A percentile compares a stretch with the other conserved stretches of the same genome.
Evolutionary conservation across 2,329 filamentous ascomycete genomes (phyloP).

Genomic region (Pseudogymnoascus sp.): DNA sequence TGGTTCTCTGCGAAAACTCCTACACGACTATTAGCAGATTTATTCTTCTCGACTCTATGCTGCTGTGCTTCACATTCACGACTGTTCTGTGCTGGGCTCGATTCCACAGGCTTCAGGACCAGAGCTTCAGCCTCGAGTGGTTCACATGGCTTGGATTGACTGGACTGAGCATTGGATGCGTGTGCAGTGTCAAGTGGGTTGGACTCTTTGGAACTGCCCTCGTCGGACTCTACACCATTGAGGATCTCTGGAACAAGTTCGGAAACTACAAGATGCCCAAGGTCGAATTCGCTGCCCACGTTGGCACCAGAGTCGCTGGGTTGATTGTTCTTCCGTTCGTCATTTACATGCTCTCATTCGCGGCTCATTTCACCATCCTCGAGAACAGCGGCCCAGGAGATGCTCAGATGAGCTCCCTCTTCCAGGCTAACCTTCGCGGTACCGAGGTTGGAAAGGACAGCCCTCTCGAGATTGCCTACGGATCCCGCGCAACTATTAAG

Average conservation of each 20-base stretch:
- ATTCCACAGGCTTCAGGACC: conserved; percentile 80
- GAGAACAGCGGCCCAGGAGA: conserved; percentile 92
- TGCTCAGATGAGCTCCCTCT: conserved; percentile 99
- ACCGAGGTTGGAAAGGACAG: conserved; percentile 93
- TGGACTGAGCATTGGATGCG: conserved; percentile 91
- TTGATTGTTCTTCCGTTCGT: conserved; percentile 82
- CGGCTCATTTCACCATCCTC: conserved; percentile 85
- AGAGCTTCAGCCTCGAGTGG: conserved; percentile 87
- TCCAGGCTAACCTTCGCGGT: conserved; percentile 91
- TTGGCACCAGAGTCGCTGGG: conserved; percentile 71
- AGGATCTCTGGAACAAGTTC: conserved; percentile 98
- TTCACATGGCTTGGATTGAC: conserved; percentile 91
- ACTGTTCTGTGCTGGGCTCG: conserved; percentile 96
- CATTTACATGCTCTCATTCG: conserved; percentile 95
- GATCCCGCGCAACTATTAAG: conserved; percentile 87
- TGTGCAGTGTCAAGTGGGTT: conserved; percentile 98
- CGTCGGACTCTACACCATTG: conserved; percentile 88
- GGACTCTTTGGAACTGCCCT: conserved; percentile 92
- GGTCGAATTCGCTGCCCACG: conserved; percentile 66
- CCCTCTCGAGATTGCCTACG: conserved; percentile 81
- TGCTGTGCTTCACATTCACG: conserved; percentile 96
- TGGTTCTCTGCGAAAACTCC: conserved; percentile 98
- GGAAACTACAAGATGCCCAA: conserved; percentile 87
- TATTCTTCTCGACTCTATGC: conserved; percentile 96
- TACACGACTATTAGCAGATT: conserved; percentile 99